These are phyloP conservation scores for Penicillium sp. DNA, from an alignment of 2,329 filamentous ascomycete species.

Conservation along the genomic window DNA sequence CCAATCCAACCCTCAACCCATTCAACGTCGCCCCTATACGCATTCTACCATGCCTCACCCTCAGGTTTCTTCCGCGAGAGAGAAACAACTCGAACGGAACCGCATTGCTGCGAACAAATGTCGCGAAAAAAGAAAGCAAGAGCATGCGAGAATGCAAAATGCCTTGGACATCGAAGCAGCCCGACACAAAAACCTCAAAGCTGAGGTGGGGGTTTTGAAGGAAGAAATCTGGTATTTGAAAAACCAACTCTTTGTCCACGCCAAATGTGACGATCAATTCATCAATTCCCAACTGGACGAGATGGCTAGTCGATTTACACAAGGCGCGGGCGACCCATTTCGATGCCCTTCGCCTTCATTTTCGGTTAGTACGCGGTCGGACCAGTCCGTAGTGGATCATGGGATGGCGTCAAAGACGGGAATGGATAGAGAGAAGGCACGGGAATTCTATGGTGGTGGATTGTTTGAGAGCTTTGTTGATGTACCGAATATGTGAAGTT, in stretches of 20 bases:
- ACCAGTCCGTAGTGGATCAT: background rate
- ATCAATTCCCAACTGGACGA: background rate
- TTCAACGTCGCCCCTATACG: background rate
- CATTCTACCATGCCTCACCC: background rate
- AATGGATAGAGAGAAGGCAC: background rate
- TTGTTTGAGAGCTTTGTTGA: background rate
- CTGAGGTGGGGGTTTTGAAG: background rate
- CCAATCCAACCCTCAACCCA: background rate
- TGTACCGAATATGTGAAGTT: background rate
- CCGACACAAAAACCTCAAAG: background rate
- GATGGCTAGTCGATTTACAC: background rate
- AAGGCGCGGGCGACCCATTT: background rate
- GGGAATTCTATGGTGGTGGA: background rate
- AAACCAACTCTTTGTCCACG: slow-evolving; percentile 1
- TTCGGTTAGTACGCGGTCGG: background rate
- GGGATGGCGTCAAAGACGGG: background rate
- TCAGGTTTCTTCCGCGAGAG: background rate
- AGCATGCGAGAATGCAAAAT: background rate
- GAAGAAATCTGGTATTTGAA: slow-evolving; percentile 1
- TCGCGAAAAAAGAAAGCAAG: background rate
- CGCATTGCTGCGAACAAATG: slow-evolving; percentile 5
- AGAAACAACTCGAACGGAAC: background rate
- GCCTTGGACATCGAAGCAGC: background rate
- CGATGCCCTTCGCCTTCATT: background rate
- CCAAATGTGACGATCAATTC: background rate